Base-by-base conservation (phyloP, 768 basidiomycete species). In the Cubamyces lactineus region DNA sequence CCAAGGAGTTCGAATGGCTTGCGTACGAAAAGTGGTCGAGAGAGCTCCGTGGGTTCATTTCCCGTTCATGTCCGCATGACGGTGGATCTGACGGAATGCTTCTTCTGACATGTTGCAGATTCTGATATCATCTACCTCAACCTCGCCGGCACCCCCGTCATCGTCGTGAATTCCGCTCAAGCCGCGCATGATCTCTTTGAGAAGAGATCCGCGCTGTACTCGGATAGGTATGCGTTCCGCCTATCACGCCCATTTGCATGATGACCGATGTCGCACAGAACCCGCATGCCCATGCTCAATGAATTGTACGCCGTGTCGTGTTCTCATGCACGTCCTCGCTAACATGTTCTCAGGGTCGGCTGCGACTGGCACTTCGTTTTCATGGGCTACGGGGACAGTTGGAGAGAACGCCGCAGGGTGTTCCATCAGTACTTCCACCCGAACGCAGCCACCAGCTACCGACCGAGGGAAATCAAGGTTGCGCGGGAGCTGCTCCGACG, bases 391-490 rank as follows among this genome's bases (percentile, higher is more conserved):
- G 77, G 77, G 26, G 71, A 76, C 50, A 61, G 42, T n/a, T 81
- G 82, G 81, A 77, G 71, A 52, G 74, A 76, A 19, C 76, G 76
- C 19, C 75, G 82, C 5, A 71, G 75, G 23, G 58, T 77, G 9
- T 82, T 83, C 67, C 73, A 75, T 45, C 68, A 77, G 50, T 75
- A 80, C 57, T 78, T 82, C 64, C 74, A 77, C 55, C 66, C 71
- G 5, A 67, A 69, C 43, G 77, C 79, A 5, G 69, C 71, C 0
- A 54, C 57, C 28, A 63, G 69, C 12, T 77, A 77, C 61, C 72
- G 72, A 43, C 73, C 76, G 28, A 66, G 64, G 17, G 71, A 76
- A 59, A 43, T 70, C 26, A 70, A 72, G 54, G 73, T 70, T 21
- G 67, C 75, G 16, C 69, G 74, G 9, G 67, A 71, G 38, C 66